These are phyloP conservation scores for Diphasiastrum complanatum DNA, from an alignment of 83 land plant species.

Conservation along the genomic window DNA sequence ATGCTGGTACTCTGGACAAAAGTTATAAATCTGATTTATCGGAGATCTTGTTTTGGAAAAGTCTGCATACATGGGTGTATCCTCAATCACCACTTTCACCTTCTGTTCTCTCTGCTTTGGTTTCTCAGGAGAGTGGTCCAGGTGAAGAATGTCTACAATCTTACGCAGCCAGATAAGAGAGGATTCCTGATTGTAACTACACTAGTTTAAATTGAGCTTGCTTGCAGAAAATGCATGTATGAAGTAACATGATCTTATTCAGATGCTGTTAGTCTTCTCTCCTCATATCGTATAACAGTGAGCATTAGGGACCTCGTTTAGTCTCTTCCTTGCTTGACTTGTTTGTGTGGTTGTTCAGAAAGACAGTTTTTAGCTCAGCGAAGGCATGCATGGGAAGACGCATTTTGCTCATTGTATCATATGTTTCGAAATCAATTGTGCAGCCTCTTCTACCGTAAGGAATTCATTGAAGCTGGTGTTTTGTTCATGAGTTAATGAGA, in stretches of 20 bases:
- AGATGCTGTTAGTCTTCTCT: too few relatives aligned
- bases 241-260: too few relatives aligned
- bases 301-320: too few relatives aligned
- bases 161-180: conserved; percentile 13
- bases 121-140: conserved; percentile 18
- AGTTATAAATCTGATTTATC: too few relatives aligned
- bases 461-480: not conserved
- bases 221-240: too few relatives aligned
- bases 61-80: conserved; percentile 31
- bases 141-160: conserved; percentile 9
- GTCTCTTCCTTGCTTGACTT: not conserved
- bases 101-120: conserved; percentile 24
- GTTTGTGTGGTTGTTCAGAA: not conserved
- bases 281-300: too few relatives aligned
- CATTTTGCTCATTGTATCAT: conserved; percentile 73
- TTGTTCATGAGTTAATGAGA: not conserved
- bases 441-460: conserved; percentile 66
- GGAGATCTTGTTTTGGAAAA: too few relatives aligned
- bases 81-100: conserved; percentile 26
- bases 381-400: conserved; percentile 71
- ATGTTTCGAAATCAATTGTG: conserved; percentile 62
- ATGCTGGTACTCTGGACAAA: too few relatives aligned
- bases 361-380: too few relatives aligned
- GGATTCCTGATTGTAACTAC: too few relatives aligned
- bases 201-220: too few relatives aligned